A percentile compares a stretch with the other conserved stretches of the same genome.
These are phyloP conservation scores for Amylocystis lapponica DNA, from an alignment of 768 basidiomycete species.

Conservation along the genomic window DNA sequence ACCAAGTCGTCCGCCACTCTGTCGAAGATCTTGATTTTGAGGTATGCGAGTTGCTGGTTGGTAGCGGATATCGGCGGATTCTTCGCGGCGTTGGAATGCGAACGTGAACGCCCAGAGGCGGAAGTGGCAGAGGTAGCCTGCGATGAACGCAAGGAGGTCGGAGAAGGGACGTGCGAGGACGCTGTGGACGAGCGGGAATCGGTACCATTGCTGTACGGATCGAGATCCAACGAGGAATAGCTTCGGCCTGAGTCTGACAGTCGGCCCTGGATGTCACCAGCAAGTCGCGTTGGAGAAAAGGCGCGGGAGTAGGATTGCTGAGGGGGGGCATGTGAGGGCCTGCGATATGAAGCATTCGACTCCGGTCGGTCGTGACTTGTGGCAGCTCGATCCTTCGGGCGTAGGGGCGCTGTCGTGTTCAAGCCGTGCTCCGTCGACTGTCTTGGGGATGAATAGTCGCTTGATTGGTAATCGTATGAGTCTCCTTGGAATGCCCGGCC, in stretches of 20 bases:
- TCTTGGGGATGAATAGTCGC: background rate
- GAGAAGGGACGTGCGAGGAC: slow-evolving; percentile 19
- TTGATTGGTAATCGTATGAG: slow-evolving; percentile 10
- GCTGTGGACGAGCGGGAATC: slow-evolving; percentile 23
- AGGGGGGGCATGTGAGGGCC: slow-evolving; percentile 5
- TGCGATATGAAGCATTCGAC: slow-evolving; percentile 12
- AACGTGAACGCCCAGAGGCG: slow-evolving; percentile 41
- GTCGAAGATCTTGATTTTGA: slow-evolving; percentile 99
- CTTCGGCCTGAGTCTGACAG: slow-evolving; percentile 9
- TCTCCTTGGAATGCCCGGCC: slow-evolving; percentile 10
- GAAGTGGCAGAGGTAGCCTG: slow-evolving; percentile 34
- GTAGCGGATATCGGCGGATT: slow-evolving; percentile 70
- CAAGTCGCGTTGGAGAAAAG: slow-evolving; percentile 7
- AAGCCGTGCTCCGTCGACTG: background rate
- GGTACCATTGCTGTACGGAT: slow-evolving; percentile 17
- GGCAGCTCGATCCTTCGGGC: slow-evolving; percentile 4
- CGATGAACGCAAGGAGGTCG: slow-evolving; percentile 29
- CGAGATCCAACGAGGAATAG: slow-evolving; percentile 18
- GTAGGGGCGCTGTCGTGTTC: slow-evolving; percentile 5
- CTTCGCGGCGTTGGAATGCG: slow-evolving; percentile 54
- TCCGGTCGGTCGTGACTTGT: slow-evolving; percentile 11
- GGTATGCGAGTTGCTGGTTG: slow-evolving; percentile 80
- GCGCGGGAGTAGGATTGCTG: slow-evolving; percentile 19
- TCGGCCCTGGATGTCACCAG: slow-evolving; percentile 2
- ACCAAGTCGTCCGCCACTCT: slow-evolving; percentile 90